These are phyloP conservation scores for Suillus paluster DNA, from an alignment of 768 basidiomycete species.

Conservation along the genomic window DNA sequence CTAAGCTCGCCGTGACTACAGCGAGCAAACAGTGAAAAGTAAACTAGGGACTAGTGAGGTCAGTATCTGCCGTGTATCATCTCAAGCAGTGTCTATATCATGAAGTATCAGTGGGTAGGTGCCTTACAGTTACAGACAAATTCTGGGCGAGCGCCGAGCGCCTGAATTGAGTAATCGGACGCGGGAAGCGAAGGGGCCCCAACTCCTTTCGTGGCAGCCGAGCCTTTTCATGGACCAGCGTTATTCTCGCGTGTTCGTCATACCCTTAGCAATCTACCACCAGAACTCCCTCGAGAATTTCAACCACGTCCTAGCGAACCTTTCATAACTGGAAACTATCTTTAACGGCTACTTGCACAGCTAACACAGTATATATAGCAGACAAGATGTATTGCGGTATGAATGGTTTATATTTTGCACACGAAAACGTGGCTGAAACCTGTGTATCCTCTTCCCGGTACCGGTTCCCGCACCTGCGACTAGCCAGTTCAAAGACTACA, in stretches of 20 bases:
- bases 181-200: background rate
- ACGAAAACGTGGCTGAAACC: background rate
- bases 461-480: background rate
- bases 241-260: background rate
- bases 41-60: background rate
- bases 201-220: background rate
- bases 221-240: background rate
- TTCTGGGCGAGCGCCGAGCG: background rate
- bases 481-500: constrained; percentile 7
- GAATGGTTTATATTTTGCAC: background rate
- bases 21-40: background rate
- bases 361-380: background rate
- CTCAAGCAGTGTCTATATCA: background rate
- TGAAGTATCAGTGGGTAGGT: background rate
- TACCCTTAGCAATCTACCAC: background rate
- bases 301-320: background rate
- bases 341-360: background rate
- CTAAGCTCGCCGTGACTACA: background rate
- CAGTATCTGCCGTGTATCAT: background rate
- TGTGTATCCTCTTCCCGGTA: background rate
- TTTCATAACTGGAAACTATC: background rate
- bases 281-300: background rate
- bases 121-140: background rate
- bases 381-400: constrained; percentile 11
- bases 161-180: background rate